Percentiles rank a stretch among this genome's conserved stretches.
These are phyloP conservation scores for Tricholoma sp. DNA, from an alignment of 768 basidiomycete genomes.

Conservation along the genomic window DNA sequence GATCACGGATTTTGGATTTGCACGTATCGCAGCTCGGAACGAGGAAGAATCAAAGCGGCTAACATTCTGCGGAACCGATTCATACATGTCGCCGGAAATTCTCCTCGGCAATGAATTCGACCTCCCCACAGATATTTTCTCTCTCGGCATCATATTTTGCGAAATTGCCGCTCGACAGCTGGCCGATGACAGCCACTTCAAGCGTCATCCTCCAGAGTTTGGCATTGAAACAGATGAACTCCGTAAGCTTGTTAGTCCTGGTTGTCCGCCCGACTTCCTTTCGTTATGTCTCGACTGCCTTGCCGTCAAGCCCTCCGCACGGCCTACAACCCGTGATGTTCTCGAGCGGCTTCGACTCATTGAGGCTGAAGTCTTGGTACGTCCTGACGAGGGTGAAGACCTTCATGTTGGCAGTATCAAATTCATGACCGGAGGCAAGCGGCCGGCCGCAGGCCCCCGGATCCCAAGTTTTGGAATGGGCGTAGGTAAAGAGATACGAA, in stretches of 20 bases:
- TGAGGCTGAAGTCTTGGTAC: constrained; percentile 75
- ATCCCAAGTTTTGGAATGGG: constrained; percentile 86
- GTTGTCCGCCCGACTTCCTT: constrained; percentile 76
- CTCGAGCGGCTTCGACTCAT: constrained; percentile 75
- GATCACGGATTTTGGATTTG: constrained; percentile 98
- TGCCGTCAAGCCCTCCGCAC: constrained; percentile 50
- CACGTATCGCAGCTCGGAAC: constrained; percentile 88
- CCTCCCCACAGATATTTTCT: constrained; percentile 92
- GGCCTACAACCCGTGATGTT: constrained; percentile 76
- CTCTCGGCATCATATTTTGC: constrained; percentile 87
- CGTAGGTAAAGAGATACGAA: constrained; percentile 54
- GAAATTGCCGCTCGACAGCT: constrained; percentile 82
- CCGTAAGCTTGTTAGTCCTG: constrained; percentile 54
- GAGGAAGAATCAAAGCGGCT: constrained; percentile 84
- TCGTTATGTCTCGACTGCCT: constrained; percentile 77
- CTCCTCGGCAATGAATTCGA: constrained; percentile 88
- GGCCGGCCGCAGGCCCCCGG: constrained; percentile 55
- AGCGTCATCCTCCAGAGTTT: constrained; percentile 76
- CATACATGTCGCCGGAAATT: constrained; percentile 98
- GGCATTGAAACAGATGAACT: constrained; percentile 76
- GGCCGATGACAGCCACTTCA: constrained; percentile 78
- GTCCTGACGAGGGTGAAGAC: constrained; percentile 59
- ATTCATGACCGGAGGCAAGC: constrained; percentile 67
- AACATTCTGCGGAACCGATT: constrained; percentile 86
- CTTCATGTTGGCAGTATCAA: constrained; percentile 82